Evolutionary conservation across 2,329 filamentous ascomycete species (phyloP).

Genomic region (Colletotrichum ledebouriae): DNA sequence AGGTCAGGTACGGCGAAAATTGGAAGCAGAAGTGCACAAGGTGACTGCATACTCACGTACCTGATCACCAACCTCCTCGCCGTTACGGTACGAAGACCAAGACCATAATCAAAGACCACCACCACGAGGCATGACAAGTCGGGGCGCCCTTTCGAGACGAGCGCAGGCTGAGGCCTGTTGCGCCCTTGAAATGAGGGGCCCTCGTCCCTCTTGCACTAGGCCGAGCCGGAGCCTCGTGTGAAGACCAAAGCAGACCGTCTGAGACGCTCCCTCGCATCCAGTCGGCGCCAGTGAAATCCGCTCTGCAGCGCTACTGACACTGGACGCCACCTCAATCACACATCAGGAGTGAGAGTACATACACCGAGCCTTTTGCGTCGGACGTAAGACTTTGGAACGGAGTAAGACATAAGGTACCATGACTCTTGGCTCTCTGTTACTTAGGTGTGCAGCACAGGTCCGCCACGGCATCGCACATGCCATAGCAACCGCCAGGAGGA

Average conservation of each 20-base stretch:
- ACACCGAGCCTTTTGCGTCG: too few species aligned
- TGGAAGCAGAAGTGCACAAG: neutral
- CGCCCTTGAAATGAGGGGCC: conserved; percentile 1
- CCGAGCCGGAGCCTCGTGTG: conserved; percentile 29
- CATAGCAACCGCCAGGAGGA: conserved; percentile 2
- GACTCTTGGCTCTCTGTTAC: too few species aligned
- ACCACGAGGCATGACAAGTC: too few species aligned
- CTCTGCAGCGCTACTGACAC: conserved; percentile 21
- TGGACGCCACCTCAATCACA: conserved; percentile 32
- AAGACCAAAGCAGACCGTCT: conserved; percentile 21
- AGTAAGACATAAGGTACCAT: neutral
- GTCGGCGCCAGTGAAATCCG: conserved; percentile 27
- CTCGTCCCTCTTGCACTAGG: conserved; percentile 5
- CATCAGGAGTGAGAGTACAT: neutral
- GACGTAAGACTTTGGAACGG: neutral
- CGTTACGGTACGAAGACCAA: too few species aligned
- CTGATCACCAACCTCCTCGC: conserved; percentile 4
- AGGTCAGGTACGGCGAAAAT: neutral
- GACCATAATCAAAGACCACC: too few species aligned
- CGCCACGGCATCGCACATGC: neutral
- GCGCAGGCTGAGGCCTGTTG: neutral
- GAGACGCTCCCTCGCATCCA: conserved; percentile 33
- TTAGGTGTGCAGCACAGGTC: neutral
- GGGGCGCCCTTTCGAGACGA: too few species aligned
- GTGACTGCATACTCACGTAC: neutral